Percentiles rank a stretch among this genome's conserved stretches.
These are phyloP conservation scores for Rhododendron ferrugineum DNA, from an alignment of 148 eudicot species.

Conservation along the genomic window DNA sequence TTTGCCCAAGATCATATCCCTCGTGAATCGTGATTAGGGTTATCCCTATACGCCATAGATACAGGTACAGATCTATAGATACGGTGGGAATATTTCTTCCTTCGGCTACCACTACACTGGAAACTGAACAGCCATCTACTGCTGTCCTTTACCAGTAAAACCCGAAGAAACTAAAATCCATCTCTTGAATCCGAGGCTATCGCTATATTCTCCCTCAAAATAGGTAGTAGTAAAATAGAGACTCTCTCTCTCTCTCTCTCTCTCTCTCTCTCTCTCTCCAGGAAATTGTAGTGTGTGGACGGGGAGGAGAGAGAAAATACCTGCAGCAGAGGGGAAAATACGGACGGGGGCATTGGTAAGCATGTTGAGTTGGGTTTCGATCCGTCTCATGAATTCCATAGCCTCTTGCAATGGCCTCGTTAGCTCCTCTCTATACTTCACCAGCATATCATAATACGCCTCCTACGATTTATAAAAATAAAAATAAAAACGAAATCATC, in stretches of 20 bases:
- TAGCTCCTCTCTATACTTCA: conserved; percentile 77
- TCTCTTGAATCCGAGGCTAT: background rate
- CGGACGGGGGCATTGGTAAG: conserved; percentile 51
- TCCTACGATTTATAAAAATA: conserved; percentile 33
- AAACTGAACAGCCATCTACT: conserved; percentile 1
- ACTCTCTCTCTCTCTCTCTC: background rate
- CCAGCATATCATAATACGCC: conserved; percentile 91
- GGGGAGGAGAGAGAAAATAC: conserved; percentile 28
- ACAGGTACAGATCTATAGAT: background rate
- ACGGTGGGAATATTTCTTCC: background rate
- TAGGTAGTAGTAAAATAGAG: conserved; percentile 4
- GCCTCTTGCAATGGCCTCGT: conserved; percentile 92
- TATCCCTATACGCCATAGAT: background rate
- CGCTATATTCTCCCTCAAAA: background rate
- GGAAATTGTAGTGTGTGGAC: background rate
- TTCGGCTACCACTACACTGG: background rate
- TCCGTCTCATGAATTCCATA: conserved; percentile 82
- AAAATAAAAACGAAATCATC: background rate
- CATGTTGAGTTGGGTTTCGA: conserved; percentile 72
- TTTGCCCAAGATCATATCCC: background rate
- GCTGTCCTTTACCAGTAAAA: background rate
- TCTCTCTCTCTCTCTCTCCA: background rate
- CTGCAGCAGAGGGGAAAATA: conserved; percentile 40
- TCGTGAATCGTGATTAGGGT: conserved; percentile 29
- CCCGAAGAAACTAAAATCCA: background rate